Evolutionary conservation across 768 basidiomycete genomes (phyloP), one percentile per base, ranked within the genome.

Genomic region (Rhodotorula babjevae): DNA sequence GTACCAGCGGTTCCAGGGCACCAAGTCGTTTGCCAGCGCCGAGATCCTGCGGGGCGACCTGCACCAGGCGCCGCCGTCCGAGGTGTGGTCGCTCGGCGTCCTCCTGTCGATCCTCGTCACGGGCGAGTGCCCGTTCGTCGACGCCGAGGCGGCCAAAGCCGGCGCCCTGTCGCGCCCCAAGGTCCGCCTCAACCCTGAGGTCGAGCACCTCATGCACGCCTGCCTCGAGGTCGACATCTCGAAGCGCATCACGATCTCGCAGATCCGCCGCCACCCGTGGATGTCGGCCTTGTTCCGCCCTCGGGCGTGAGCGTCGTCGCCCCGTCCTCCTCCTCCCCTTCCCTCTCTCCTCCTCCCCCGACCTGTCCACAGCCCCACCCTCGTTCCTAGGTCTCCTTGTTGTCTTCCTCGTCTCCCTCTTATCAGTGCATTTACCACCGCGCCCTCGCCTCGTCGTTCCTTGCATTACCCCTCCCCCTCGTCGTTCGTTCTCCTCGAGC

Each of bases 1-100:
- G 67, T 89, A 92, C 82, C 85, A 84, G 46, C 84, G 88, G 53
- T 96, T 95, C 78, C 78, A 80, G 61, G 83, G 83, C 1, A 83
- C 81, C 14, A 76, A 78, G 59, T 71, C 76, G 31, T 78, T 77
- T 57, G 79, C 74, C 23, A 49, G 67, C 15, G 52, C 80, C 68
- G 83, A 83, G 76, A 81, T 84, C 71, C 79, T 83, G 46, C 67
- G 74, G 18, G 79, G 82, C 25, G 63, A 79, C 60, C 66, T 78
- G 12, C 83, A 83, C 76, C 78, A 79, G n/a, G 82, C 82, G 5
- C 80, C 77, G 15, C 78, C 80, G 7, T 80, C 82, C 44, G 83
- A 84, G 65, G 78, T 83, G 62, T 84, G 83, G 83, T 80, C 82
- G 0, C 78, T 84, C 46, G 83, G 83, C 61, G 80, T 83, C 76